Conservation (phyloP, 192 early-diverging fungal genomes). For the Coemansia nantahalensis region DNA sequence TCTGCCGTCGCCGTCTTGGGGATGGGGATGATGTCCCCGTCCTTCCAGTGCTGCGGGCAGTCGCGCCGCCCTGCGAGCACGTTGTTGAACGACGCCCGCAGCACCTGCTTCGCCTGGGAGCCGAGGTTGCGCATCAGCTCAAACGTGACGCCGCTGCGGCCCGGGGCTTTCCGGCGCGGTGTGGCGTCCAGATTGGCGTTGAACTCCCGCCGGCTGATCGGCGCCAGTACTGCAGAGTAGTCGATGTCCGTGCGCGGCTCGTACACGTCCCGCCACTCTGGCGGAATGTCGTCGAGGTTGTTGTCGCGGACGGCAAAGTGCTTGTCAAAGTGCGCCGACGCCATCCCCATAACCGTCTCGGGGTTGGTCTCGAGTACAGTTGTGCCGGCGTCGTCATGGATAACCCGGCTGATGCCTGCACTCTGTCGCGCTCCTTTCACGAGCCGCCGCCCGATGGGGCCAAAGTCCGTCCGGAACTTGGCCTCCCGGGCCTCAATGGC, state of each 20-base stretch:
- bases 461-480: background rate
- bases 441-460: background rate
- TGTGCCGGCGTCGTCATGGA: background rate
- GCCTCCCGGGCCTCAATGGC: too few relatives aligned
- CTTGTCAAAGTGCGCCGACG: background rate
- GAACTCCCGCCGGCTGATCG: background rate
- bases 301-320: background rate
- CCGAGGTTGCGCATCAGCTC: too few relatives aligned
- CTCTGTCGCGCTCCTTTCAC: background rate
- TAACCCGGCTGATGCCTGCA: background rate
- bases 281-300: background rate
- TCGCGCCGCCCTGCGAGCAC: too few relatives aligned
- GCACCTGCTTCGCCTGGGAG: too few relatives aligned
- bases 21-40: too few relatives aligned
- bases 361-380: background rate
- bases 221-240: background rate
- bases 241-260: background rate
- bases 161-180: background rate
- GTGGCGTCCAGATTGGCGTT: background rate
- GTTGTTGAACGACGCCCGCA: too few relatives aligned
- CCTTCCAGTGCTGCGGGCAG: too few relatives aligned
- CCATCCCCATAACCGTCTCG: background rate
- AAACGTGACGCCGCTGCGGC: background rate
- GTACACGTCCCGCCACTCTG: background rate
- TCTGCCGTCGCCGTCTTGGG: too few relatives aligned